Conservation (phyloP, 164 flowering plant species). For the Piper longum region DNA sequence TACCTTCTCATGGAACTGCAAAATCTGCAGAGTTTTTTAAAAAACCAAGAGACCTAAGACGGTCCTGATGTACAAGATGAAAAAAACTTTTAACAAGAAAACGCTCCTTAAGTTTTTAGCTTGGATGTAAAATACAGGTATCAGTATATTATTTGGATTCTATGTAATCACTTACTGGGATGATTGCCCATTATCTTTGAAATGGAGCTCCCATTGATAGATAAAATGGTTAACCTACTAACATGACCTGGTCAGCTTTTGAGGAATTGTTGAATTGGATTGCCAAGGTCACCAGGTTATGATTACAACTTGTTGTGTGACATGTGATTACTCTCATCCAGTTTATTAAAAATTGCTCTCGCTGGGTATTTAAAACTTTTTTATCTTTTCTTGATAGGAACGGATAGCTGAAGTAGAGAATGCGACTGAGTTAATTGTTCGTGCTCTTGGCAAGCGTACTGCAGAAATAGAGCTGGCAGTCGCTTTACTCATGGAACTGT, state of each 20-base stretch:
- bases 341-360: not conserved
- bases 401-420: conserved; percentile 29
- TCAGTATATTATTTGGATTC: not conserved
- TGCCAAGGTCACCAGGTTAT: too few species aligned
- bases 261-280: too few species aligned
- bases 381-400: conserved; percentile 27
- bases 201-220: not conserved
- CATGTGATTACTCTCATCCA: not conserved
- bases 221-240: not conserved
- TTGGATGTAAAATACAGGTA: not conserved
- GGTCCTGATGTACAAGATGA: too few species aligned
- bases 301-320: not conserved
- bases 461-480: conserved; percentile 51
- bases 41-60: too few species aligned
- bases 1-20: too few species aligned
- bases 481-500: conserved; percentile 44
- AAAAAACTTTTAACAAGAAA: too few species aligned
- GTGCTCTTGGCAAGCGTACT: conserved; percentile 40
- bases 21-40: too few species aligned
- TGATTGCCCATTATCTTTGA: not conserved
- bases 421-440: conserved; percentile 39
- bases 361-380: not conserved
- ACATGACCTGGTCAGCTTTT: not conserved
- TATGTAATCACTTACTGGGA: not conserved
- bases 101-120: not conserved